phyloP scores from a whole-genome alignment of 2,329 filamentous ascomycete genomes.

The Calonectria pauciramosa region DNA sequence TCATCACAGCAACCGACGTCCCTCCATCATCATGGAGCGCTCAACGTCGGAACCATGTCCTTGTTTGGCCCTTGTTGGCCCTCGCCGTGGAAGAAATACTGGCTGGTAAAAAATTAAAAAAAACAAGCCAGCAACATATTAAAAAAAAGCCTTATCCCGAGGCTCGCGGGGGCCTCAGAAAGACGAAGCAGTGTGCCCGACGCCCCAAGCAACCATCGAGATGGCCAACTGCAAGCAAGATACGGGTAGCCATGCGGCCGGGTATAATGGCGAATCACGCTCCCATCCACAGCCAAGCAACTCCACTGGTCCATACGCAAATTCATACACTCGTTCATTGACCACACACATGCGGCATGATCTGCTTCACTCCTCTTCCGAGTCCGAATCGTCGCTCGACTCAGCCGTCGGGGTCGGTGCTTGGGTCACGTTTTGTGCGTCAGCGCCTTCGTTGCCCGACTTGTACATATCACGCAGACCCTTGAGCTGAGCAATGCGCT shows the following conservation, averaged over 20 bases:
- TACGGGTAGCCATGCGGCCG: slow-evolving; percentile 44
- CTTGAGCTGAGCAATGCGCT: slow-evolving; percentile 72
- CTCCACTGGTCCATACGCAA: slow-evolving; percentile 39
- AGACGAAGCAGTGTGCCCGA: slow-evolving; percentile 31
- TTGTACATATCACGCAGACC: slow-evolving; percentile 63
- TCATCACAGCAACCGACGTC: background rate
- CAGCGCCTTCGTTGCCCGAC: slow-evolving; percentile 50
- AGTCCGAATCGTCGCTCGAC: slow-evolving; percentile 61
- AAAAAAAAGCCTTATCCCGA: slow-evolving; percentile 32
- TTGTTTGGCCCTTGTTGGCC: background rate
- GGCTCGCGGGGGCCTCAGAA: slow-evolving; percentile 24
- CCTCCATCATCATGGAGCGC: slow-evolving; percentile 4
- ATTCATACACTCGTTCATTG: slow-evolving; percentile 43
- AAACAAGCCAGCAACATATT: slow-evolving; percentile 34
- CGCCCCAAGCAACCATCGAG: slow-evolving; percentile 24
- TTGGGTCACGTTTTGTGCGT: slow-evolving; percentile 43
- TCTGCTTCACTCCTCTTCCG: slow-evolving; percentile 59
- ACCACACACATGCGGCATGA: background rate
- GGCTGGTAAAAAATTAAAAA: slow-evolving; percentile 22
- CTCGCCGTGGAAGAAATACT: slow-evolving; percentile 14
- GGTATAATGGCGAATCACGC: slow-evolving; percentile 46
- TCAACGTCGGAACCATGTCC: slow-evolving; percentile 16
- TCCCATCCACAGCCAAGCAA: slow-evolving; percentile 39
- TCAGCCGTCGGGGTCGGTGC: slow-evolving; percentile 49
- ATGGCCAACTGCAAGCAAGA: slow-evolving; percentile 37